These are phyloP conservation scores for Melastoma candidum DNA, from an alignment of 441 rosid species.

Conservation along the genomic window DNA sequence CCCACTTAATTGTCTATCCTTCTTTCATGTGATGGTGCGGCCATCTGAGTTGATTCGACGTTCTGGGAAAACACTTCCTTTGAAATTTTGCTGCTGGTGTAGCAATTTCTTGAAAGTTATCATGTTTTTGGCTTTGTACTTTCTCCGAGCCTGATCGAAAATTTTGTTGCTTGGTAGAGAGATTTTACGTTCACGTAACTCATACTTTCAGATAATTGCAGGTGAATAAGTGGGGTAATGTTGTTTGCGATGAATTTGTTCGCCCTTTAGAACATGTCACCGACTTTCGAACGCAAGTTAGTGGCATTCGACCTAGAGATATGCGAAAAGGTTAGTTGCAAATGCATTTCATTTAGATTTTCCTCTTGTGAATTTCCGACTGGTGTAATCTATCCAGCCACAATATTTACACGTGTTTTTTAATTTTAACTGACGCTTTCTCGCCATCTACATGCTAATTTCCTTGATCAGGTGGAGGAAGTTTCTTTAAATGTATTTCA, in stretches of 20 bases:
- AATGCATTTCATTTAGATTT: conserved; percentile 7
- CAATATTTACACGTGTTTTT: not conserved
- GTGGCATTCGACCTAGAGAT: conserved; percentile 84
- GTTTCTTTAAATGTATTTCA: too few species aligned
- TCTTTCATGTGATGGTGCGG: not conserved
- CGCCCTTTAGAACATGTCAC: conserved; percentile 80
- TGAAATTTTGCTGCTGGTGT: too few species aligned
- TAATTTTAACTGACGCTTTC: too few species aligned
- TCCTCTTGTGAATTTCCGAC: not conserved
- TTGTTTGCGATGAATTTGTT: conserved; percentile 79
- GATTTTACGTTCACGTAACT: not conserved
- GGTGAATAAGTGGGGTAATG: conserved; percentile 94
- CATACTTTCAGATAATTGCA: conserved; percentile 24
- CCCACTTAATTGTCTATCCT: conserved; percentile 2
- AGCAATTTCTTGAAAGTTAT: not conserved
- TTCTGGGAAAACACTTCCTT: too few species aligned
- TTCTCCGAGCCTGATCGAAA: too few species aligned
- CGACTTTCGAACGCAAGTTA: conserved; percentile 78
- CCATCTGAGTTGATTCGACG: too few species aligned
- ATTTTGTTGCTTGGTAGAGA: not conserved
- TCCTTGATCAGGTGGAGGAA: too few species aligned
- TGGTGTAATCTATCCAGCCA: not conserved
- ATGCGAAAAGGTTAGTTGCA: conserved; percentile 56
- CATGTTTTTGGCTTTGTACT: too few species aligned
- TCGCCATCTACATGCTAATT: too few species aligned